Conservation (phyloP, 2,329 filamentous ascomycete species). For the Erysiphe pulchra region DNA sequence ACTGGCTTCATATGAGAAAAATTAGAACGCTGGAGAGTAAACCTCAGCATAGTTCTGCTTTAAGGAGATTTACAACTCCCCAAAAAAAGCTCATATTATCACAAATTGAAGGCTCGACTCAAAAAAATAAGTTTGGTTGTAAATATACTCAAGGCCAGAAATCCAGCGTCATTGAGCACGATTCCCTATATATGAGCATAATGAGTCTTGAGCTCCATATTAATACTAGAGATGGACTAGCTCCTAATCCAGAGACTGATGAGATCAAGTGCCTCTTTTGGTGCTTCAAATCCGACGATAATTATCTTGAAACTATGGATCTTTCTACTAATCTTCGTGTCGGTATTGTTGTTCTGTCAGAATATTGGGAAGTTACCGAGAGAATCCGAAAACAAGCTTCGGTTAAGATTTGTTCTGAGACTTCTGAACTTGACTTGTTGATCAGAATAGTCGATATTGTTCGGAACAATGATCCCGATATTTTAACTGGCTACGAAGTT, state of each 20-base stretch:
- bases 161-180: constrained; percentile 53
- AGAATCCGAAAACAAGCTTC: constrained; percentile 34
- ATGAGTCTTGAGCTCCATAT: constrained; percentile 89
- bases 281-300: constrained; percentile 58
- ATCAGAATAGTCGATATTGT: constrained; percentile 74
- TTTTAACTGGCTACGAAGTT: constrained; percentile 84
- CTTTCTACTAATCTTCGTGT: constrained; percentile 25
- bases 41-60: constrained; percentile 1
- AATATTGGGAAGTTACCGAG: constrained; percentile 28
- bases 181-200: constrained; percentile 82
- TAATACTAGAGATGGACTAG: constrained; percentile 55
- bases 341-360: constrained; percentile 49
- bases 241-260: constrained; percentile 77
- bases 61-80: constrained; percentile 2
- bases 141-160: constrained; percentile 60
- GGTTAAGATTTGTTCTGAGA: constrained; percentile 46
- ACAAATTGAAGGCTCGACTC: constrained; percentile 74
- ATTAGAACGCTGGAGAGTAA: constrained; percentile 4
- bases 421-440: constrained; percentile 61
- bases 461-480: constrained; percentile 61
- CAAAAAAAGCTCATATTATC: constrained; percentile 25
- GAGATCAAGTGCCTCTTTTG: constrained; percentile 77
- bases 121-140: constrained; percentile 56
- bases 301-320: constrained; percentile 23
- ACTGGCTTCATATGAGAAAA: constrained; percentile 31